phyloP scores from a whole-genome alignment of 176 grass and related monocot species.

The Aegilops longissima region DNA sequence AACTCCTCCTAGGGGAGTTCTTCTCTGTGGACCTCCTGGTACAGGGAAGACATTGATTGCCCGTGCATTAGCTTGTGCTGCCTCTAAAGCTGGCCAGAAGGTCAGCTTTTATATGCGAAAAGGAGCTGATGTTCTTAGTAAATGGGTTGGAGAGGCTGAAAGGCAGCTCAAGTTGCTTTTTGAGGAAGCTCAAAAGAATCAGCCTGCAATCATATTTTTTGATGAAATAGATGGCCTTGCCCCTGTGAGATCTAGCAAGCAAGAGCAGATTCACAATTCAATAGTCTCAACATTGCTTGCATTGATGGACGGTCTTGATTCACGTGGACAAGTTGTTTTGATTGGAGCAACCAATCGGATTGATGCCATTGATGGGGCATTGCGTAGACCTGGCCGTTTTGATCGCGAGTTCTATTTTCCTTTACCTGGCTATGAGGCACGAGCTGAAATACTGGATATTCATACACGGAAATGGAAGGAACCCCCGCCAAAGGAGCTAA shows the following conservation, averaged over 20 bases:
- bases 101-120: constrained; percentile 99
- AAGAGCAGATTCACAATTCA: constrained; percentile 99
- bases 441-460: constrained; percentile 88
- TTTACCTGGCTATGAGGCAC: constrained; percentile 93
- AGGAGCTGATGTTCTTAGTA: constrained; percentile 99
- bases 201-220: constrained; percentile 98
- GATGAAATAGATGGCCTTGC: constrained; percentile 99
- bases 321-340: constrained; percentile 97
- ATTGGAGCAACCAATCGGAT: constrained; percentile 99
- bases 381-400: constrained; percentile 94
- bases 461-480: constrained; percentile 99
- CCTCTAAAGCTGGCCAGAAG: constrained; percentile 95
- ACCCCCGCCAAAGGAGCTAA: constrained; percentile 73
- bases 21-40: constrained; percentile 97
- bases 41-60: constrained; percentile 98
- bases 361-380: constrained; percentile 98
- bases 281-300: constrained; percentile 99
- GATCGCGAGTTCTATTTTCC: constrained; percentile 98
- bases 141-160: constrained; percentile 99
- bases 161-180: constrained; percentile 98
- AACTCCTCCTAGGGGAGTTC: constrained; percentile 93
- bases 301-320: constrained; percentile 99
- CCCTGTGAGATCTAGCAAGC: constrained; percentile 99
- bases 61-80: constrained; percentile 92
- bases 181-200: constrained; percentile 99